phyloP scores from a whole-genome alignment of 2,329 filamentous ascomycete genomes.

The Epicoccum nigrum region DNA sequence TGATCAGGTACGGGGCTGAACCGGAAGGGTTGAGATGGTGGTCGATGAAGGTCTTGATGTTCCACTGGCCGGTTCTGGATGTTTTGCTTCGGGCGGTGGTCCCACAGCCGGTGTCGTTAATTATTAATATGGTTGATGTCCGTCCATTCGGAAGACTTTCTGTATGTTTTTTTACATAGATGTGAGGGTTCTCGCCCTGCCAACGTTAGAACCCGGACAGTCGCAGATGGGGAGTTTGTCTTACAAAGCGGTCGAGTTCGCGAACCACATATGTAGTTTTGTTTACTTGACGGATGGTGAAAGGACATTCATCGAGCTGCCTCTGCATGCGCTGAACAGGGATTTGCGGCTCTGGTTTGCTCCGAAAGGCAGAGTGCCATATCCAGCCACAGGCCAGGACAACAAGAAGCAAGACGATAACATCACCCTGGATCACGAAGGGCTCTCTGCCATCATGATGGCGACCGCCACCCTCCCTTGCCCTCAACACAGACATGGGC shows the following conservation, averaged over 20 bases:
- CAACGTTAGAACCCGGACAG: neutral
- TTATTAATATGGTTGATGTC: conserved; percentile 2
- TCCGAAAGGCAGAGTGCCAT: conserved; percentile 5
- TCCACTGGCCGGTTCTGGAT: conserved; percentile 2
- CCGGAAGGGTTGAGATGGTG: conserved; percentile 14
- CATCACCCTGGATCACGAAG: conserved; percentile 6
- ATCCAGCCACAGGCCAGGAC: neutral
- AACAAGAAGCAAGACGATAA: conserved; percentile 5
- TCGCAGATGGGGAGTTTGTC: neutral
- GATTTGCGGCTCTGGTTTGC: neutral
- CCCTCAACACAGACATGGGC: conserved; percentile 6
- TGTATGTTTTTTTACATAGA: conserved; percentile 17
- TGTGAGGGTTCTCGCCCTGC: conserved; percentile 11
- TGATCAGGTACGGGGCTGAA: conserved; percentile 13
- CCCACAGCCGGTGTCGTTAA: conserved; percentile 15
- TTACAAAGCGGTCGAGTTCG: conserved; percentile 19
- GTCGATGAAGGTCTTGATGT: conserved; percentile 19
- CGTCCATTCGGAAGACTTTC: neutral
- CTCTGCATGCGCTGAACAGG: neutral
- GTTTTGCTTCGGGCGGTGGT: neutral
- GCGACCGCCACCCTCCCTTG: neutral
- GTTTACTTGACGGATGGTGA: conserved; percentile 21
- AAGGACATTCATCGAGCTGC: conserved; percentile 13
- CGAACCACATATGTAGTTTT: conserved; percentile 17
- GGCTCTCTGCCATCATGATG: neutral